Evolutionary conservation across 805 yeast genomes (phyloP).

Genomic region (Candida alai): DNA sequence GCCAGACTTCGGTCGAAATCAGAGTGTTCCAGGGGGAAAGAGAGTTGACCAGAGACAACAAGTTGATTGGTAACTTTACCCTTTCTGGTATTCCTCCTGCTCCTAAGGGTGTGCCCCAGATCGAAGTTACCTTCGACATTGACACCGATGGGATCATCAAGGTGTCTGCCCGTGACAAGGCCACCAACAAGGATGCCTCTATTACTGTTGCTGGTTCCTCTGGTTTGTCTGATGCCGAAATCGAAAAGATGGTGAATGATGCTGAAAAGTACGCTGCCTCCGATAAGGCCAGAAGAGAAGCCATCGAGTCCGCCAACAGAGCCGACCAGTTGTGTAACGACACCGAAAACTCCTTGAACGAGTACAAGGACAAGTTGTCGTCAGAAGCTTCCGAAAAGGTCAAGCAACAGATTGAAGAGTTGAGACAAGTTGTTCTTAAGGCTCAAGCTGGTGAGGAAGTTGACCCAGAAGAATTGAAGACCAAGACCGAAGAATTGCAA

Average conservation of each 20-base stretch:
- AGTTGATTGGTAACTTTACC: constrained; percentile 94
- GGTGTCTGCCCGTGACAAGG: constrained; percentile 92
- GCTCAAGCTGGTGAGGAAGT: constrained; percentile 63
- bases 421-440: constrained; percentile 65
- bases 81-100: constrained; percentile 94
- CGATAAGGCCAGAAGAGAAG: constrained; percentile 81
- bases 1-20: constrained; percentile 95
- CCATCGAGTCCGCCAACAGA: constrained; percentile 82
- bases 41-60: constrained; percentile 96
- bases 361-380: constrained; percentile 45
- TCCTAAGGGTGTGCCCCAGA: constrained; percentile 92
- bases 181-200: constrained; percentile 88
- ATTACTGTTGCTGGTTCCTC: constrained; percentile 96
- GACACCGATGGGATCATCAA: constrained; percentile 97
- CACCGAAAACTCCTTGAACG: constrained; percentile 46
- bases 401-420: constrained; percentile 48
- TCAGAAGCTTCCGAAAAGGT: constrained; percentile 45
- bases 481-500: constrained; percentile 73
- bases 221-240: constrained; percentile 85
- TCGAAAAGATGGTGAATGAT: constrained; percentile 85
- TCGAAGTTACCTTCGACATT: constrained; percentile 91
- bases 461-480: constrained; percentile 59
- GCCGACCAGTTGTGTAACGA: constrained; percentile 69
- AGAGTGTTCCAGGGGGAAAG: constrained; percentile 99
- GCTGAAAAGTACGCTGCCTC: constrained; percentile 86